These are phyloP conservation scores for Insectozyma bohioensis DNA, from an alignment of 1,139 yeast species.

Conservation along the genomic window DNA sequence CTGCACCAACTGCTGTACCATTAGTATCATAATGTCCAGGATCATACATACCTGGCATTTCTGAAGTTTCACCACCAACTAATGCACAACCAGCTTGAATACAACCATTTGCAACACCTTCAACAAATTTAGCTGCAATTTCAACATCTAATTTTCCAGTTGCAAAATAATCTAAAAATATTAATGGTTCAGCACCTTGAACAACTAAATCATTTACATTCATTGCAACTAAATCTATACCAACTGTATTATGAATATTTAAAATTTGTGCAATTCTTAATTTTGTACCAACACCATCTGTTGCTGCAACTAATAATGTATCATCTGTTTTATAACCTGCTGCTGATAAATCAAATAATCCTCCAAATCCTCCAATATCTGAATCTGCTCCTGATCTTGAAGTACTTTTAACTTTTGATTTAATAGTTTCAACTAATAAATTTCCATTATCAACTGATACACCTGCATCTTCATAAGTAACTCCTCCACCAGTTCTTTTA, in stretches of 20 bases:
- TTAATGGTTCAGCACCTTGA: slow-evolving; percentile 97
- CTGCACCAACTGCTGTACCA: slow-evolving; percentile 99
- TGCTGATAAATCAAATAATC: slow-evolving; percentile 83
- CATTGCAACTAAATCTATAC: slow-evolving; percentile 98
- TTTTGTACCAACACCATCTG: slow-evolving; percentile 99
- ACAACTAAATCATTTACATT: slow-evolving; percentile 96
- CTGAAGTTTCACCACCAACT: slow-evolving; percentile 98
- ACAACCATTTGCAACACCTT: slow-evolving; percentile 97
- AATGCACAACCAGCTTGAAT: slow-evolving; percentile 93
- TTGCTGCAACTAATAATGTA: slow-evolving; percentile 90
- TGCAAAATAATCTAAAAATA: slow-evolving; percentile 95
- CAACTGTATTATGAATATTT: slow-evolving; percentile 90
- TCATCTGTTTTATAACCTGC: slow-evolving; percentile 81
- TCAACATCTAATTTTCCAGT: slow-evolving; percentile 85
- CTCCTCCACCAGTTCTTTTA: slow-evolving; percentile 28
- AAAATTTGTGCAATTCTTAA: slow-evolving; percentile 90
- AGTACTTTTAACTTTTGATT: slow-evolving; percentile 90
- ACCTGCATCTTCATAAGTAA: slow-evolving; percentile 93
- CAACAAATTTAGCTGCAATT: slow-evolving; percentile 84
- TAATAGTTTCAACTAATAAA: slow-evolving; percentile 83
- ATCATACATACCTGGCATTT: slow-evolving; percentile 99
- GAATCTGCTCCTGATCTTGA: slow-evolving; percentile 96
- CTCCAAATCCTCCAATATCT: slow-evolving; percentile 98
- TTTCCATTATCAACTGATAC: slow-evolving; percentile 97
- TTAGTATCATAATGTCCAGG: slow-evolving; percentile 96